These are phyloP conservation scores for Globomyces pollinis-pini DNA, from an alignment of 192 early-diverging fungal genomes.

Conservation along the genomic window DNA sequence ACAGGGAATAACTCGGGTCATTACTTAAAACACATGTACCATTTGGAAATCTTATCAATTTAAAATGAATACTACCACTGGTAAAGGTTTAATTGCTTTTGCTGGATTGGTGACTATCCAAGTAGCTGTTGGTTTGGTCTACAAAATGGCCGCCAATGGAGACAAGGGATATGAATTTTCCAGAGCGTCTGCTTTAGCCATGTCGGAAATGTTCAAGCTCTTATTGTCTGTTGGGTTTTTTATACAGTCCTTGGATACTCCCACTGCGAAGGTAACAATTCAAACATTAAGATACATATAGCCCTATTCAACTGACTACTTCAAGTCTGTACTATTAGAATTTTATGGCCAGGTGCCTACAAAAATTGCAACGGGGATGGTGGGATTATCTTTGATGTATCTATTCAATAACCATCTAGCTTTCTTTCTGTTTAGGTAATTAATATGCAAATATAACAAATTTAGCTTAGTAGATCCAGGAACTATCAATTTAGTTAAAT, in stretches of 20 bases:
- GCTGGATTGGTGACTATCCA: not conserved
- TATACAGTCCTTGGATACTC: too few relatives aligned
- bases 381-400: slow-evolving; percentile 1
- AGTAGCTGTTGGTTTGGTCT: not conserved
- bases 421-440: too few relatives aligned
- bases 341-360: not conserved
- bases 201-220: not conserved
- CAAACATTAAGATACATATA: too few relatives aligned
- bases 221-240: not conserved
- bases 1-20: too few relatives aligned
- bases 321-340: not conserved
- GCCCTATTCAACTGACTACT: not conserved
- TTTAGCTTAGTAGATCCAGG: slow-evolving; percentile 1
- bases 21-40: too few relatives aligned
- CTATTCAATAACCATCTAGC: slow-evolving; percentile 12
- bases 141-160: not conserved
- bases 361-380: not conserved
- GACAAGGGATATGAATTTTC: not conserved
- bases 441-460: not conserved
- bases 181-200: not conserved
- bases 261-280: too few relatives aligned
- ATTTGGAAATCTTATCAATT: too few relatives aligned
- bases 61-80: too few relatives aligned
- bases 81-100: not conserved
- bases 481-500: slow-evolving; percentile 13